Base-by-base conservation (phyloP, 169 alveolate genomes). In the Eimeria tenella region DNA sequence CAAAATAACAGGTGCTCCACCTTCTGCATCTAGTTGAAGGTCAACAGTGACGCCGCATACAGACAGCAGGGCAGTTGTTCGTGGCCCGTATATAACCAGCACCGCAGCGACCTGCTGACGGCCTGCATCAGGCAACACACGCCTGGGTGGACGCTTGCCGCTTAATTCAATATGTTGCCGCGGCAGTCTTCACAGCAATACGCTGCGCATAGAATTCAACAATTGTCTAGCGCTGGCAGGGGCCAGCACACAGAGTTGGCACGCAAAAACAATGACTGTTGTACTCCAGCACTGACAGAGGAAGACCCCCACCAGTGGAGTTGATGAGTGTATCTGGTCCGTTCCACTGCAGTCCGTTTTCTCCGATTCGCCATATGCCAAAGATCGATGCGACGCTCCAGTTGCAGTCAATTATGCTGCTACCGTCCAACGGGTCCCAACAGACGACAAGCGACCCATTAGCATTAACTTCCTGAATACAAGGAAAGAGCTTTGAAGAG, bases 391-490 rank as follows among this genome's bases (percentile, higher is more conserved):
- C 99, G 11, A 98, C 98, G 21, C 98, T 93, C 96, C 97, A 97
- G 95, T 97, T 98, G 81, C 97, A 92, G 68, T 97, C 98, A 71
- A 98, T 95, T 42, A 98, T 97, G 68, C 98, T 96, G 79, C 97
- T 95, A 56, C 98, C 99, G 82, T 98, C 99, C 62, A 98, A 94
- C 4, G 99, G 99, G 86, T 98, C 99, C 95, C 97, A 97, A 73
- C 98, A 96, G 7, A 97, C 97, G 10, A 96, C 96, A 81, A 95
- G 96, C 49, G 95, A 81, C 1, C 97, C 98, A 5, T 94, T 95
- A 19, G 95, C 95, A 56, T 89, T 75, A 49, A 82, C 65, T 63
- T 94, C 96, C 96, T 89, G 89, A 82, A 74, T 7, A 50, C 50
- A 23, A 84, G 23, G 10, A 17, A 60, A 55, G 25, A 42, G 65